These are phyloP conservation scores for Periconia sp. DNA, from an alignment of 2,329 filamentous ascomycete species.

Conservation along the genomic window DNA sequence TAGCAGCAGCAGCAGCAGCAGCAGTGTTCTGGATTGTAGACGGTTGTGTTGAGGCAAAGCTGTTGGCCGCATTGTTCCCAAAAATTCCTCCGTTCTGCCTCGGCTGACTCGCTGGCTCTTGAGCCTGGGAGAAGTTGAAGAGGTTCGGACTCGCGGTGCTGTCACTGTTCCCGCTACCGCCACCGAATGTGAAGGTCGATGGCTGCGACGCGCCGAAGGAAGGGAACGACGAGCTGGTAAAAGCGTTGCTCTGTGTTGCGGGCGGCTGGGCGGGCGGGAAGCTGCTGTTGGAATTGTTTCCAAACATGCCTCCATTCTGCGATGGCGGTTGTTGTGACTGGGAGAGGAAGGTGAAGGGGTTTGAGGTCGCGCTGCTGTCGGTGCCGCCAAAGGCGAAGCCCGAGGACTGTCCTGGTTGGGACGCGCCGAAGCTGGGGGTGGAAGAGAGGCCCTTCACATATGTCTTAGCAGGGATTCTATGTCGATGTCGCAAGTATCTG, in stretches of 20 bases:
- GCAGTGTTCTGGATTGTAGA: too few relatives aligned
- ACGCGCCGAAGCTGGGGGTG: too few relatives aligned
- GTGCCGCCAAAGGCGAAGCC: constrained; percentile 33
- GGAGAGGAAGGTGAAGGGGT: constrained; percentile 9
- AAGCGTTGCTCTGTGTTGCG: constrained; percentile 26
- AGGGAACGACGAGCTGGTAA: constrained; percentile 39
- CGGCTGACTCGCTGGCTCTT: too few relatives aligned
- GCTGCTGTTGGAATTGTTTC: constrained; percentile 30
- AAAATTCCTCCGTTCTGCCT: too few relatives aligned
- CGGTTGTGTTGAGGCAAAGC: constrained; percentile 23
- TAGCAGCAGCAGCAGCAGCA: too few relatives aligned
- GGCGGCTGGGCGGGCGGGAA: constrained; percentile 38
- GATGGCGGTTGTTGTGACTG: constrained; percentile 2
- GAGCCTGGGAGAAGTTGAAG: constrained; percentile 44
- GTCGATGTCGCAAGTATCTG: too few relatives aligned
- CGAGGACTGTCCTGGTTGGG: constrained; percentile 14
- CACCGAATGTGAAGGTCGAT: too few relatives aligned
- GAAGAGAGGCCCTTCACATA: constrained; percentile 25
- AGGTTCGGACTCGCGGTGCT: constrained; percentile 12
- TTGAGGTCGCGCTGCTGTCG: constrained; percentile 14
- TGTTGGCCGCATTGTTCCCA: constrained; percentile 25
- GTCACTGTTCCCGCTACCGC: constrained; percentile 12
- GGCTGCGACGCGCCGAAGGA: too few relatives aligned
- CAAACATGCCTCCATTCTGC: constrained; percentile 9
- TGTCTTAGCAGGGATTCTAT: constrained; percentile 32